Conservation (phyloP, 164 flowering plant genomes). For the Tetrastigma voinierianum region DNA sequence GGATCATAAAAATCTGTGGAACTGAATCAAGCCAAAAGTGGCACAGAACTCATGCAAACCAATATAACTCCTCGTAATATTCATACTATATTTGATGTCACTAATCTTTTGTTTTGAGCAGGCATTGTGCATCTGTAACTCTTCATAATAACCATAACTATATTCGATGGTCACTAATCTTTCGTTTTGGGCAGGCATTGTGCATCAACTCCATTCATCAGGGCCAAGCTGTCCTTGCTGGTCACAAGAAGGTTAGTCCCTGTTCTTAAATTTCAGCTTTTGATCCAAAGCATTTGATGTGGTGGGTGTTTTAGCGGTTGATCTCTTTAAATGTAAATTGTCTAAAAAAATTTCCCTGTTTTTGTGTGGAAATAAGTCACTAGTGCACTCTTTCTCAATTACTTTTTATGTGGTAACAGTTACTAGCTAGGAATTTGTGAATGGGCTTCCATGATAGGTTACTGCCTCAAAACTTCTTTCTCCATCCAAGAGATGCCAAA, state of each 20-base stretch:
- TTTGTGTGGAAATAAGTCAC: neutral
- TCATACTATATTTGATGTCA: neutral
- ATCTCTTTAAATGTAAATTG: neutral
- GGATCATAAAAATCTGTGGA: constrained; percentile 2
- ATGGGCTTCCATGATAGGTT: neutral
- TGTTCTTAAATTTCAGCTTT: neutral
- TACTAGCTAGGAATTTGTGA: neutral
- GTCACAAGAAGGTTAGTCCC: constrained; percentile 70
- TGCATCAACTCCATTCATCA: constrained; percentile 77
- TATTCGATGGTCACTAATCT: neutral
- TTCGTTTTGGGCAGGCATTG: constrained; percentile 57
- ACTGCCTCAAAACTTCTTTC: neutral
- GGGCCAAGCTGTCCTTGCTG: constrained; percentile 76
- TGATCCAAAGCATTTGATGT: neutral
- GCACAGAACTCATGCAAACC: neutral
- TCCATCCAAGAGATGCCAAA: too few species aligned
- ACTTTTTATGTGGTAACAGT: neutral
- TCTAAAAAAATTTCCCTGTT: neutral
- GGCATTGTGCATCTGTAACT: constrained; percentile 89
- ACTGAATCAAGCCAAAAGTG: neutral
- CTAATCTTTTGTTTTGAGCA: constrained; percentile 25
- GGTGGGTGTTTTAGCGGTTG: neutral
- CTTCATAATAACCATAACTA: too few species aligned
- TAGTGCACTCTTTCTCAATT: neutral
- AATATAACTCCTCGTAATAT: neutral